These are phyloP conservation scores for Tetrahymena malaccensis DNA, from an alignment of 73 alveolate species.

Conservation along the genomic window DNA sequence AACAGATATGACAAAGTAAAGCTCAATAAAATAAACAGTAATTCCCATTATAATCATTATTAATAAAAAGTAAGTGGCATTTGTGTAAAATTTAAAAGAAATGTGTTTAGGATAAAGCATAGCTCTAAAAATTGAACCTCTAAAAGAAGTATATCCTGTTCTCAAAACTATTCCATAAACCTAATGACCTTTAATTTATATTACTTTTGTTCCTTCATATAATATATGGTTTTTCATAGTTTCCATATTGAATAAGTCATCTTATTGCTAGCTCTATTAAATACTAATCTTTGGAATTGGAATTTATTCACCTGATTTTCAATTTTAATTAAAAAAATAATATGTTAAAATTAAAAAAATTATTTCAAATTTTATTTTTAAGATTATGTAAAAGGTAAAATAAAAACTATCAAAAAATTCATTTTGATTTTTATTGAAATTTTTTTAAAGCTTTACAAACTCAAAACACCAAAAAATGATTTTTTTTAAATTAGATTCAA, in stretches of 20 bases:
- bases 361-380: no score
- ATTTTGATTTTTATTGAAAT: no score
- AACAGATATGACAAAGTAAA: constrained; percentile 30
- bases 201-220: background rate
- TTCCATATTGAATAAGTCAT: background rate
- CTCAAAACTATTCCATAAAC: background rate
- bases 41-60: constrained; percentile 46
- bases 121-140: constrained; percentile 62
- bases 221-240: constrained; percentile 3
- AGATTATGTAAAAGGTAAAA: no score
- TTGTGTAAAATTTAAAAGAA: constrained; percentile 59
- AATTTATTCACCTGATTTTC: constrained; percentile 21
- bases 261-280: background rate
- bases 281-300: constrained; percentile 46
- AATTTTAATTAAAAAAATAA: no score
- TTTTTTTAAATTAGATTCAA: no score
- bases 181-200: background rate
- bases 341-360: no score
- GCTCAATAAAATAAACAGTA: constrained; percentile 46
- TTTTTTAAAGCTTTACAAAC: no score
- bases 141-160: background rate
- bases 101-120: constrained; percentile 62
- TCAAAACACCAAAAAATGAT: no score
- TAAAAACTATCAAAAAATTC: no score
- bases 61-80: constrained; percentile 53